These are phyloP conservation scores for Chaetoceros tenuissimus DNA, from an alignment of 108 stramenopile species.

Conservation along the genomic window DNA sequence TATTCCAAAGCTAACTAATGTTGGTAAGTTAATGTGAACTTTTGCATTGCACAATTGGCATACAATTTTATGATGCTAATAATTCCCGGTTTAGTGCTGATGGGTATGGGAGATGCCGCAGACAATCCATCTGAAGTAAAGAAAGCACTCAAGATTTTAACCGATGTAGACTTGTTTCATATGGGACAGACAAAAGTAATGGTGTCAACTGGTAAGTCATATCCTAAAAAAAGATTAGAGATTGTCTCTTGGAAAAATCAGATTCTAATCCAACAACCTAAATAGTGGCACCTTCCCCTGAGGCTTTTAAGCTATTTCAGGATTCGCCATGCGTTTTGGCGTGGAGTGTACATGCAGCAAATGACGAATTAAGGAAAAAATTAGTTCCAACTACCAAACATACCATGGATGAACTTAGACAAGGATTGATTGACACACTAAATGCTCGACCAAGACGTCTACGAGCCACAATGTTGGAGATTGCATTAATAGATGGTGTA, in stretches of 20 bases:
- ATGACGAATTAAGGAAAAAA: slow-evolving; percentile 56
- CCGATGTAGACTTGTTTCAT: slow-evolving; percentile 46
- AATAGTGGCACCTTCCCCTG: slow-evolving; percentile 73
- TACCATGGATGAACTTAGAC: slow-evolving; percentile 57
- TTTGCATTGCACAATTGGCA: neutral
- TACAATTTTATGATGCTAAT: slow-evolving; percentile 16
- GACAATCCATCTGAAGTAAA: slow-evolving; percentile 65
- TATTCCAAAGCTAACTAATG: slow-evolving; percentile 24
- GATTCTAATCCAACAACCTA: too few species aligned
- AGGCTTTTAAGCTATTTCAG: slow-evolving; percentile 38
- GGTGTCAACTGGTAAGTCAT: too few species aligned
- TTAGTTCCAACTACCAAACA: slow-evolving; percentile 79
- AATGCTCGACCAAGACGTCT: slow-evolving; percentile 31
- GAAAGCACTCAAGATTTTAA: slow-evolving; percentile 38
- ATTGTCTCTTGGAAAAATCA: too few species aligned
- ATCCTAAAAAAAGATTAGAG: too few species aligned
- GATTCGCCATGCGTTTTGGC: slow-evolving; percentile 60
- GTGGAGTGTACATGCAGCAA: slow-evolving; percentile 77
- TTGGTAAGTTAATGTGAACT: too few species aligned
- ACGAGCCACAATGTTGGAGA: slow-evolving; percentile 67
- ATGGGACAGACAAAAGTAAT: slow-evolving; percentile 54
- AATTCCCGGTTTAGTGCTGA: slow-evolving; percentile 82
- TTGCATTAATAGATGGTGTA: slow-evolving; percentile 66
- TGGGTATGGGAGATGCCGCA: slow-evolving; percentile 89
- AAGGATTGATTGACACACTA: slow-evolving; percentile 60